These are phyloP conservation scores for Akanthomyces muscarius DNA, from an alignment of 2,329 filamentous ascomycete species.

Conservation along the genomic window DNA sequence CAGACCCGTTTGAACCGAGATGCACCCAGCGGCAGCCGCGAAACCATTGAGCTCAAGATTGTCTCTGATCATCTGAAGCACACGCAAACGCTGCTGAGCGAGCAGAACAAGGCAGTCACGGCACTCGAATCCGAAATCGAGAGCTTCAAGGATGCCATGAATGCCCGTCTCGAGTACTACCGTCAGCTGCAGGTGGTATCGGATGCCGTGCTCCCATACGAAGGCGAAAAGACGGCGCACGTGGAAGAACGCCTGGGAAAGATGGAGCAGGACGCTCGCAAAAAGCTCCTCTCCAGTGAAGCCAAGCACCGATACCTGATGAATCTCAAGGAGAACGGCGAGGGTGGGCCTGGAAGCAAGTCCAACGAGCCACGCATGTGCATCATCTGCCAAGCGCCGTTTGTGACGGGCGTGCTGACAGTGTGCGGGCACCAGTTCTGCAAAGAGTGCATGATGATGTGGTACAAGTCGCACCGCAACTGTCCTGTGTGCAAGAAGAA, in stretches of 20 bases:
- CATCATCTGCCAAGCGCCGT: constrained; percentile 76
- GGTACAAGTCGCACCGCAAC: constrained; percentile 69
- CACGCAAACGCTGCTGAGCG: constrained; percentile 50
- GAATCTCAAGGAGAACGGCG: constrained; percentile 52
- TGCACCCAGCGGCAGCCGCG: constrained; percentile 37
- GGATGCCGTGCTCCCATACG: constrained; percentile 74
- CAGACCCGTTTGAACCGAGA: constrained; percentile 47
- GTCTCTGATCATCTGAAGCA: constrained; percentile 59
- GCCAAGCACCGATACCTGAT: constrained; percentile 71
- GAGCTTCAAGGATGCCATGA: constrained; percentile 73
- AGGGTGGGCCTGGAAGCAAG: constrained; percentile 35
- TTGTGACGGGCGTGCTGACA: constrained; percentile 76
- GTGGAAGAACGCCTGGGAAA: constrained; percentile 33
- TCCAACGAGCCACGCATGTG: constrained; percentile 66
- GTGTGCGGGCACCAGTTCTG: constrained; percentile 91
- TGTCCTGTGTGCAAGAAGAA: constrained; percentile 81
- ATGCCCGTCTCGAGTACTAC: constrained; percentile 83
- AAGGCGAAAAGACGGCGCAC: constrained; percentile 56
- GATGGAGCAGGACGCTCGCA: constrained; percentile 41
- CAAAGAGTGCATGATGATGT: constrained; percentile 76
- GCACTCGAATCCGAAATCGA: constrained; percentile 67
- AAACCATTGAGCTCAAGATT: constrained; percentile 64
- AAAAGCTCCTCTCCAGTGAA: constrained; percentile 58
- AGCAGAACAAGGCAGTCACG: constrained; percentile 47
- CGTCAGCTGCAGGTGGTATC: constrained; percentile 87